These are phyloP conservation scores for Nigrospora osmanthi DNA, from an alignment of 2,329 filamentous ascomycete genomes.

Conservation along the genomic window DNA sequence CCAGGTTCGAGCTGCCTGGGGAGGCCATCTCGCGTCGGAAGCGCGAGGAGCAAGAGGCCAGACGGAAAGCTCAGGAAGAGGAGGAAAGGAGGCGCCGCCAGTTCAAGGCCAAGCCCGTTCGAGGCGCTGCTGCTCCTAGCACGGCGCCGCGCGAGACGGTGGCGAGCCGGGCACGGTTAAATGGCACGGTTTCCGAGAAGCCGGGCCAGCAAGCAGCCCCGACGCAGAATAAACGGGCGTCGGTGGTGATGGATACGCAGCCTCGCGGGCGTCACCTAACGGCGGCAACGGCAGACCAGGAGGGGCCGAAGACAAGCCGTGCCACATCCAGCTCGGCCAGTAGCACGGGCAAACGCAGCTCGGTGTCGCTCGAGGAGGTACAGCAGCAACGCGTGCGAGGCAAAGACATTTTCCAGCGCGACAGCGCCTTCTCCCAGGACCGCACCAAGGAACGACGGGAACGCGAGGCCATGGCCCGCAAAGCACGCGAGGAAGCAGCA, in stretches of 20 bases:
- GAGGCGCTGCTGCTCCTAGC: slow-evolving; percentile 31
- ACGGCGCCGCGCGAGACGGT: slow-evolving; percentile 46
- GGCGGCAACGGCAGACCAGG: slow-evolving; percentile 4
- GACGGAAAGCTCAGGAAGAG: slow-evolving; percentile 48
- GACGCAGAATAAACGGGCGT: slow-evolving; percentile 19
- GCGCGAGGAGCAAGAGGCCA: slow-evolving; percentile 44
- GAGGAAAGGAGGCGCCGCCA: slow-evolving; percentile 52
- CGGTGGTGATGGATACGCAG: slow-evolving; percentile 14
- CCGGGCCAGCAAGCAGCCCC: slow-evolving; percentile 6
- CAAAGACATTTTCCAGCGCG: slow-evolving; percentile 44
- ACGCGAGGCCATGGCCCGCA: slow-evolving; percentile 44
- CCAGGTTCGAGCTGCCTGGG: slow-evolving; percentile 55
- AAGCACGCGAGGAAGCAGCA: slow-evolving; percentile 51
- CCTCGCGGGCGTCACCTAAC: slow-evolving; percentile 16
- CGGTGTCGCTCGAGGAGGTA: slow-evolving; percentile 40
- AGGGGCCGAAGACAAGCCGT: slow-evolving; percentile 19
- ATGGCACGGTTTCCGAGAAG: slow-evolving; percentile 20
- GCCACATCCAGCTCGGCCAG: slow-evolving; percentile 38
- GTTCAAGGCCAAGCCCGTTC: slow-evolving; percentile 55
- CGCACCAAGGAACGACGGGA: slow-evolving; percentile 45
- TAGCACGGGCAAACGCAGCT: slow-evolving; percentile 37
- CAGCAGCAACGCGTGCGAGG: slow-evolving; percentile 44
- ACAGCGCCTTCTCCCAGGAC: slow-evolving; percentile 37
- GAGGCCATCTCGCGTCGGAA: slow-evolving; percentile 51
- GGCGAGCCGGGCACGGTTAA: slow-evolving; percentile 48